Evolutionary conservation across 2,329 filamentous ascomycete species (phyloP).

Genomic region (Colletotrichum noveboracense): DNA sequence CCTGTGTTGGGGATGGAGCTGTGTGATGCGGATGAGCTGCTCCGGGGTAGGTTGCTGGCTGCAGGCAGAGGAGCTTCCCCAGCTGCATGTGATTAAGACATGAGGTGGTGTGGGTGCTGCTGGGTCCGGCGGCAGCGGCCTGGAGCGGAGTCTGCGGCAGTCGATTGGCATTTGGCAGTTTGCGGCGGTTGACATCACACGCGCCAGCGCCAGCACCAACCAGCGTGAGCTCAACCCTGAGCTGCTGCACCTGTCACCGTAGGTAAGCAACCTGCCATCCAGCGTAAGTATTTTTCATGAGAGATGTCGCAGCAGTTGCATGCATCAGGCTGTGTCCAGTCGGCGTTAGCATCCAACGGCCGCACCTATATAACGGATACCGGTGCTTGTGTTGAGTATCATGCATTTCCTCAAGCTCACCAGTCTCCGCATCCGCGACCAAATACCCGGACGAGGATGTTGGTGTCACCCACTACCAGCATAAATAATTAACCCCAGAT

Average conservation of each 20-base stretch:
- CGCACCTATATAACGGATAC: not conserved
- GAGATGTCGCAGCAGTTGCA: not conserved
- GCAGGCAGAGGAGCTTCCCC: not conserved
- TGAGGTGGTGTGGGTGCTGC: not conserved
- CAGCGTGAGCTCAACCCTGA: not conserved
- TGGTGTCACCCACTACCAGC: not conserved
- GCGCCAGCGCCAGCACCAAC: not conserved
- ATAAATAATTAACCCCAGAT: not conserved
- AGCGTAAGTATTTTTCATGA: not conserved
- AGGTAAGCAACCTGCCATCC: not conserved
- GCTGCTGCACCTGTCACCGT: not conserved
- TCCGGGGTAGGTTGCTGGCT: not conserved
- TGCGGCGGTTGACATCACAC: not conserved
- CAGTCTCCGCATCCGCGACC: not conserved
- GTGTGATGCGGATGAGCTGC: not conserved
- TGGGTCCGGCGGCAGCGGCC: not conserved
- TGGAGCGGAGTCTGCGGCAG: not conserved
- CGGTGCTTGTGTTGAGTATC: not conserved
- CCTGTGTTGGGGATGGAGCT: not conserved
- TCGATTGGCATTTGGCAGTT: not conserved
- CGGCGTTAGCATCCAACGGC: not conserved
- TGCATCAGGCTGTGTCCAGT: not conserved
- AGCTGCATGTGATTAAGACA: conserved; percentile 17
- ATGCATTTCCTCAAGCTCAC: not conserved
- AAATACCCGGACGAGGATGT: not conserved